A percentile compares a stretch with the other conserved stretches of the same genome.
phyloP scores from a whole-genome alignment of 257 asterid species.

The Solanum stenotomum region DNA sequence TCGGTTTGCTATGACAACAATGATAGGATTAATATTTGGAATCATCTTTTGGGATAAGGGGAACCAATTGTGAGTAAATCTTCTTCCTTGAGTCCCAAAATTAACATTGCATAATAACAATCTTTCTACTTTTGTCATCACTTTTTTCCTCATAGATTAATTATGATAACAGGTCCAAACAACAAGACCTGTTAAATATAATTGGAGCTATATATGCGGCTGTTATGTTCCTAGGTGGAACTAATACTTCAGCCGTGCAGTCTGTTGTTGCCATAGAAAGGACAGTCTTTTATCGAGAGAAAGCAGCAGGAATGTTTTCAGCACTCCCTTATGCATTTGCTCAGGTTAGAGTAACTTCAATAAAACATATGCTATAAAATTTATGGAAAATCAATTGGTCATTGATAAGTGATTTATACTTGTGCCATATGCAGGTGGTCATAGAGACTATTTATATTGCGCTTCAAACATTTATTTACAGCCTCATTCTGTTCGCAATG shows the following conservation, averaged over 20 bases:
- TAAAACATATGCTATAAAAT: neutral
- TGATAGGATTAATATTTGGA: slow-evolving; percentile 61
- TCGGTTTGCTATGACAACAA: slow-evolving; percentile 55
- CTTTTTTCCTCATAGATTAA: neutral
- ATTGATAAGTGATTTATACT: neutral
- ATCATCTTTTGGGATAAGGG: slow-evolving; percentile 71
- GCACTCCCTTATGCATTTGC: slow-evolving; percentile 80
- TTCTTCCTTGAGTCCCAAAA: neutral
- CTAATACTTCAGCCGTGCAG: slow-evolving; percentile 64
- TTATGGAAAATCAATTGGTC: neutral
- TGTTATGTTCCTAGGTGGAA: slow-evolving; percentile 78
- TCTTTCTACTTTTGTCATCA: neutral
- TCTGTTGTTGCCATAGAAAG: slow-evolving; percentile 74
- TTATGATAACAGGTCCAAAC: slow-evolving; percentile 37
- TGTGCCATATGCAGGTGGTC: slow-evolving; percentile 37
- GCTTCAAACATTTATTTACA: slow-evolving; percentile 57
- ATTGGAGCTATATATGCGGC: slow-evolving; percentile 78
- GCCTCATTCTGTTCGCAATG: slow-evolving; percentile 71
- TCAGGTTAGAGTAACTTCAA: slow-evolving; percentile 13
- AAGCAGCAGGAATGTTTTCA: slow-evolving; percentile 81
- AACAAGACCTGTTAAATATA: slow-evolving; percentile 59
- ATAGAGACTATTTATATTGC: slow-evolving; percentile 51
- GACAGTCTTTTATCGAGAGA: slow-evolving; percentile 80
- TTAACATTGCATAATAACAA: neutral
- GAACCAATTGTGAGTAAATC: slow-evolving; percentile 35